Conservation (phyloP, 1,284 basidiomycete genomes). For the Puccinia novopanici region DNA sequence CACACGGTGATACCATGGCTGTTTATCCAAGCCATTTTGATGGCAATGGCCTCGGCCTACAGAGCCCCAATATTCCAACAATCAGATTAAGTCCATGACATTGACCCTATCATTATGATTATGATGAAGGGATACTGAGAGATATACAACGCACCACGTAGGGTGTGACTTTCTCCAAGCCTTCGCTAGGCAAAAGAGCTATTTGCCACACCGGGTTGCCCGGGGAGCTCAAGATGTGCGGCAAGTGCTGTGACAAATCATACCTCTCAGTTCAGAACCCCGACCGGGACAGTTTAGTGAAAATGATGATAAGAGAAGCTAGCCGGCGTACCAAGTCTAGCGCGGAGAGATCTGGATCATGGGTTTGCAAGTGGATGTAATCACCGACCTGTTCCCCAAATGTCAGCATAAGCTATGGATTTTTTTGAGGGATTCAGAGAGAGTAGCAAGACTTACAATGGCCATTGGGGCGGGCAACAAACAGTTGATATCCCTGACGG, state of each 20-base stretch:
- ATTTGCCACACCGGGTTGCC: conserved; percentile 48
- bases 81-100: background rate
- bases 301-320: background rate
- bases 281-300: too few species aligned
- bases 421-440: background rate
- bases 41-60: conserved; percentile 40
- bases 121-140: background rate
- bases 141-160: conserved; percentile 40
- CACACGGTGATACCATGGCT: conserved; percentile 38
- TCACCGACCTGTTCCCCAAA: conserved; percentile 31
- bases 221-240: background rate
- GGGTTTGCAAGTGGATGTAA: conserved; percentile 28
- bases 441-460: conserved; percentile 28
- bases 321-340: conserved; percentile 28
- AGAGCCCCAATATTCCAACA: background rate
- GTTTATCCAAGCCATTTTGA: conserved; percentile 41
- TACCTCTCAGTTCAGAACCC: background rate
- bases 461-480: conserved; percentile 46
- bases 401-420: background rate
- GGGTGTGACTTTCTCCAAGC: conserved; percentile 31
- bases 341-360: conserved; percentile 10
- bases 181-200: conserved; percentile 35
- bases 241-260: conserved; percentile 15
- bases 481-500: conserved; percentile 33
- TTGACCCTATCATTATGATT: too few species aligned